Conservation (phyloP, 2,329 filamentous ascomycete species). For the Fusarium tricinctum region DNA sequence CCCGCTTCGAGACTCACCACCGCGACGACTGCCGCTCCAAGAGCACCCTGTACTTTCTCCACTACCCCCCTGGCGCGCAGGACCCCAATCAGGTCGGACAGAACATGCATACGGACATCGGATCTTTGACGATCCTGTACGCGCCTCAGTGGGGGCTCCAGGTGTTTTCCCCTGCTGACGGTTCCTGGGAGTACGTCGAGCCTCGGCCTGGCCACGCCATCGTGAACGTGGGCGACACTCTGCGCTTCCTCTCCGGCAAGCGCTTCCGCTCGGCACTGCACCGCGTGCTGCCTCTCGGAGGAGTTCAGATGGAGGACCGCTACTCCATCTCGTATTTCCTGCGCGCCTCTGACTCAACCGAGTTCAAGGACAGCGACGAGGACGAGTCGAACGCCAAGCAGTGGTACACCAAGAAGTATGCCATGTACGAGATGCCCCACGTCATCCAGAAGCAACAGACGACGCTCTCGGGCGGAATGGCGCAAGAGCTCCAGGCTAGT, state of each 20-base stretch:
- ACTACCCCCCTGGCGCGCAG: slow-evolving; percentile 16
- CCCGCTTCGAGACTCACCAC: slow-evolving; percentile 14
- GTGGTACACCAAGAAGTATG: slow-evolving; percentile 24
- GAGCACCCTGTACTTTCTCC: slow-evolving; percentile 24
- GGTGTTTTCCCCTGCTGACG: slow-evolving; percentile 11
- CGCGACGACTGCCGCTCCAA: slow-evolving; percentile 24
- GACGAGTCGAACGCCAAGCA: slow-evolving; percentile 19
- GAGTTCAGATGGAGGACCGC: slow-evolving; percentile 14
- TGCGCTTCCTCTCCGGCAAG: slow-evolving; percentile 30
- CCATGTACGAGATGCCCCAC: slow-evolving; percentile 15
- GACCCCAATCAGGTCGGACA: slow-evolving; percentile 23
- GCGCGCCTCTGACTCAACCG: slow-evolving; percentile 12
- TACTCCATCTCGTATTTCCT: slow-evolving; percentile 28
- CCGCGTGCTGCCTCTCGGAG: slow-evolving; percentile 16
- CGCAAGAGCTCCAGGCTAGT: slow-evolving; percentile 14
- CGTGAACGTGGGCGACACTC: slow-evolving; percentile 15
- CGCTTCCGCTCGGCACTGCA: slow-evolving; percentile 10
- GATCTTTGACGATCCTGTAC: slow-evolving; percentile 16
- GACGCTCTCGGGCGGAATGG: slow-evolving; percentile 17
- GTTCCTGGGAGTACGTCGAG: slow-evolving; percentile 16
- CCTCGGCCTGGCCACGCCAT: slow-evolving; percentile 8
- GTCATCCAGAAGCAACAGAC: slow-evolving; percentile 15
- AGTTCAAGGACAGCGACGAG: slow-evolving; percentile 28
- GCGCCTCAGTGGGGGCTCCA: slow-evolving; percentile 32
- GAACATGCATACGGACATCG: slow-evolving; percentile 35